Percentiles rank a stretch among this genome's conserved stretches.
phyloP scores from a whole-genome alignment of 306 rosid species.

The Oemleria cerasiformis region DNA sequence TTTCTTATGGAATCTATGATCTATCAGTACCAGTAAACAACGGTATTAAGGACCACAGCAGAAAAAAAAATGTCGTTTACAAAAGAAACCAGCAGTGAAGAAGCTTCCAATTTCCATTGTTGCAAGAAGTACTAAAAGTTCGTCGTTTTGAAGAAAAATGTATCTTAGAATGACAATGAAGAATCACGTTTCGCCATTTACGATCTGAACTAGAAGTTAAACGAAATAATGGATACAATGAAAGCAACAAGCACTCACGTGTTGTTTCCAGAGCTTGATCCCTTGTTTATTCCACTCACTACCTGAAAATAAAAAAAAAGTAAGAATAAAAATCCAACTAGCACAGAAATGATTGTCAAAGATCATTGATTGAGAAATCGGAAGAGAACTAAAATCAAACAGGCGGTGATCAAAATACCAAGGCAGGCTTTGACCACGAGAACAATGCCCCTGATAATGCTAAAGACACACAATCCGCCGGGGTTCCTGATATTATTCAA shows the following conservation, averaged over 20 bases:
- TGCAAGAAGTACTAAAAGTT: too few species aligned
- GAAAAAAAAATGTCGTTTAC: too few species aligned
- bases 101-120: too few species aligned
- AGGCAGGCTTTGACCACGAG: slow-evolving; percentile 47
- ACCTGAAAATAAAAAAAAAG: slow-evolving; percentile 25
- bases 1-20: background rate
- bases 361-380: background rate
- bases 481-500: slow-evolving; percentile 35
- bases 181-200: too few species aligned
- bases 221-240: background rate
- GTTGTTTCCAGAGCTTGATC: slow-evolving; percentile 51
- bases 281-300: slow-evolving; percentile 53
- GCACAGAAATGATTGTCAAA: too few species aligned
- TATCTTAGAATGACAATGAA: too few species aligned
- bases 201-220: too few species aligned
- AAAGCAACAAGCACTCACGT: slow-evolving; percentile 28
- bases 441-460: slow-evolving; percentile 61
- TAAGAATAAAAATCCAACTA: too few species aligned
- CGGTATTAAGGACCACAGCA: too few species aligned
- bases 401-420: slow-evolving; percentile 30
- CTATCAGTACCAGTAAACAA: background rate
- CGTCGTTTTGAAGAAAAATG: too few species aligned
- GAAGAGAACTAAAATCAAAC: background rate
- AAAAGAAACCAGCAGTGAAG: too few species aligned
- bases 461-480: slow-evolving; percentile 54